Conservation (phyloP, 2,329 filamentous ascomycete species). For the Paecilomyces niveus region DNA sequence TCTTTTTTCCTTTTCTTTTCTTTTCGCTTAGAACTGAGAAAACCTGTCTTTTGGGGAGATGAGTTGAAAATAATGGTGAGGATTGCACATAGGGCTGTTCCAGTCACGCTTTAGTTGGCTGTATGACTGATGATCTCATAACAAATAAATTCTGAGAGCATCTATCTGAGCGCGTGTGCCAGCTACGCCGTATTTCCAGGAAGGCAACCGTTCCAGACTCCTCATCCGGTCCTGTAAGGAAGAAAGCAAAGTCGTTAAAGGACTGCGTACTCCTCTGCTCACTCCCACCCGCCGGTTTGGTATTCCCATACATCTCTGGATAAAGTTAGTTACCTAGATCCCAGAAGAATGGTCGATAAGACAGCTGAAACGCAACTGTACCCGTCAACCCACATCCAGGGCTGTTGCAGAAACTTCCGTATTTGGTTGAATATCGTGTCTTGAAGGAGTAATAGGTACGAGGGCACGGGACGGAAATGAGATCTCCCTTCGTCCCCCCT, state of each 20-base stretch:
- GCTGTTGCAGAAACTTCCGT: not conserved
- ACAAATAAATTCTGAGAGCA: not conserved
- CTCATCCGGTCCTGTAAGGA: not conserved
- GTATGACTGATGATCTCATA: not conserved
- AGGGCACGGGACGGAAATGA: not conserved
- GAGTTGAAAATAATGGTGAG: not conserved
- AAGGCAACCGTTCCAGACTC: not conserved
- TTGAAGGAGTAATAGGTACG: not conserved
- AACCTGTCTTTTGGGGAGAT: no score
- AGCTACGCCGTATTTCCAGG: not conserved
- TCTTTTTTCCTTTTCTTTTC: no score
- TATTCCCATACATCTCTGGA: not conserved
- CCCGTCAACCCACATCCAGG: not conserved
- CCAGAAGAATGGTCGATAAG: not conserved
- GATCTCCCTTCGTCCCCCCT: not conserved
- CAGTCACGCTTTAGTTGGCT: not conserved
- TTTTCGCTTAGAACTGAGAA: no score
- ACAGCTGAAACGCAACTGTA: not conserved
- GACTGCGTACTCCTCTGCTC: no score
- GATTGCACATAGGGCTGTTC: not conserved
- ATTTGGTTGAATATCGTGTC: not conserved
- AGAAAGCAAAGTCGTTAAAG: not conserved
- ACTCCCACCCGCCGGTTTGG: not conserved
- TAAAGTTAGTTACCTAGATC: not conserved
- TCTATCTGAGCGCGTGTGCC: not conserved